Conservation (phyloP, 176 grass and related monocot species). For the Elymus sibiricus region DNA sequence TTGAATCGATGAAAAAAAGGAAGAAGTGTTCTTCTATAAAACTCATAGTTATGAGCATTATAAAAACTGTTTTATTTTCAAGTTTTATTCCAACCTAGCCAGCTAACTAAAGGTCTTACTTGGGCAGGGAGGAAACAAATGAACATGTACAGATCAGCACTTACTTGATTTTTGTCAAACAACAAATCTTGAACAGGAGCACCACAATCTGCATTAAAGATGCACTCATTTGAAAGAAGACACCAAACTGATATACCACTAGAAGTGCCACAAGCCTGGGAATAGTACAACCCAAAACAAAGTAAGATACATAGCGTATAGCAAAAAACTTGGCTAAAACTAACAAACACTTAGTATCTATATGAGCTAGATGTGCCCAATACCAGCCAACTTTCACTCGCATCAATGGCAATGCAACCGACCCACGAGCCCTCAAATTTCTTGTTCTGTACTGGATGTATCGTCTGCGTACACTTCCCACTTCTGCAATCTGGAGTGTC, state of each 20-base stretch:
- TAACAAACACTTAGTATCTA: background rate
- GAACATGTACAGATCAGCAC: conserved; percentile 11
- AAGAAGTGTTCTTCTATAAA: background rate
- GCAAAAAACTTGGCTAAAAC: background rate
- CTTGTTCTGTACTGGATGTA: conserved; percentile 56
- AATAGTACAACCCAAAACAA: conserved; percentile 16
- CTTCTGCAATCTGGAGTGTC: conserved; percentile 75
- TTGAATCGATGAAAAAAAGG: background rate
- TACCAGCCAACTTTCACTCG: conserved; percentile 98
- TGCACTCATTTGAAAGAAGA: conserved; percentile 81
- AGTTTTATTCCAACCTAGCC: background rate
- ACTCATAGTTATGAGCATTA: background rate
- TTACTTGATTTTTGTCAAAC: conserved; percentile 90
- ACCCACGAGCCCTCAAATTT: conserved; percentile 62
- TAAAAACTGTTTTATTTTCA: background rate
- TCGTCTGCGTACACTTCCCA: conserved; percentile 61
- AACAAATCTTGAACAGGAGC: conserved; percentile 82
- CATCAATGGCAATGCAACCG: conserved; percentile 74
- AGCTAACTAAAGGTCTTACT: background rate
- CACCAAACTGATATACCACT: conserved; percentile 86
- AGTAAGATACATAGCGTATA: background rate
- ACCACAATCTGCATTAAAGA: conserved; percentile 61
- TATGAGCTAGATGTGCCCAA: background rate
- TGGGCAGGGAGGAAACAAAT: background rate
- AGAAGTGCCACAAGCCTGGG: conserved; percentile 72